Evolutionary conservation across 805 yeast species (phyloP).

Genomic region (Candida hungchunana): DNA sequence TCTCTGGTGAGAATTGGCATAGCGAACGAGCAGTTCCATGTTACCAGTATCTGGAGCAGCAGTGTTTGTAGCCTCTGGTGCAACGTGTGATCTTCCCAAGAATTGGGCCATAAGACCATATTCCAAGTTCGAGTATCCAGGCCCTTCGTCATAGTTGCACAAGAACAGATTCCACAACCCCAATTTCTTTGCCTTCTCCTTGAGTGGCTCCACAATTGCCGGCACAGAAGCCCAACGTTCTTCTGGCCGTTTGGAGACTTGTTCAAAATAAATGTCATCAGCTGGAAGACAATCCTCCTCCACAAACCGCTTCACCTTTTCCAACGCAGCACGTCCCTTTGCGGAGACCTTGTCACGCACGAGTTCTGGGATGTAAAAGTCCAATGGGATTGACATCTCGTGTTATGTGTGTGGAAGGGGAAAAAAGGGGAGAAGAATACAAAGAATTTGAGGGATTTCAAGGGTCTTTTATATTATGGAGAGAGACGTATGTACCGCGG

Average conservation of each 20-base stretch:
- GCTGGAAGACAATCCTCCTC: constrained; percentile 55
- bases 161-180: constrained; percentile 60
- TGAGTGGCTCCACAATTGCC: constrained; percentile 44
- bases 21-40: constrained; percentile 38
- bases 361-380: constrained; percentile 31
- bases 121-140: constrained; percentile 57
- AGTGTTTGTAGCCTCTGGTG: constrained; percentile 58
- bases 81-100: constrained; percentile 50
- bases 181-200: constrained; percentile 44
- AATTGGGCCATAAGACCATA: constrained; percentile 63
- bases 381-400: constrained; percentile 20
- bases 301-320: constrained; percentile 44
- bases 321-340: constrained; percentile 31
- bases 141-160: constrained; percentile 41
- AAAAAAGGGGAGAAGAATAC: constrained; percentile 2
- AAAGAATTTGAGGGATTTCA: too few relatives aligned
- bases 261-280: constrained; percentile 39
- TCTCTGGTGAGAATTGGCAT: constrained; percentile 40
- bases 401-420: neutral
- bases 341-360: constrained; percentile 32
- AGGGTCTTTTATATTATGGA: too few relatives aligned
- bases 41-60: constrained; percentile 66
- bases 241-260: constrained; percentile 36
- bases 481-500: too few relatives aligned
- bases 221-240: constrained; percentile 47